Evolutionary conservation across 2,329 filamentous ascomycete species (phyloP), one percentile per base, ranked within the genome.

Genomic region (Tolypocladium ovalisporum): DNA sequence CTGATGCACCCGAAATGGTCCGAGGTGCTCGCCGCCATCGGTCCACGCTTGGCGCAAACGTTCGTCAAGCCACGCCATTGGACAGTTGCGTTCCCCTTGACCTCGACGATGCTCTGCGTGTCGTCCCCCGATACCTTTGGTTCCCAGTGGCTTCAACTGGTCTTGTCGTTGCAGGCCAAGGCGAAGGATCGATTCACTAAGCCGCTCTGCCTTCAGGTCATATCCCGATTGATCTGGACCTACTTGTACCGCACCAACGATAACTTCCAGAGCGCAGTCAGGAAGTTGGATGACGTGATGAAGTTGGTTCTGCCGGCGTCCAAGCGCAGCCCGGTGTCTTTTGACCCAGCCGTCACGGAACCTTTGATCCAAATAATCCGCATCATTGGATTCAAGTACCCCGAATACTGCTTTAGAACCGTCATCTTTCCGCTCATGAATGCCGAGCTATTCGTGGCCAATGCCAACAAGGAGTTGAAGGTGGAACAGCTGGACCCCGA

Each of bases 351-450:
- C n/a, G 87, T 95, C 59, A 87, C 89, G 2, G 92, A 97, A 53
- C 93, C 94, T 1, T 75, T 97, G 62, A 93, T 97, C 57, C 92
- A 97, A 66, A 85, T 97, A 35, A 92, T 97, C 60, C 85, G 95
- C 37, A 91, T 97, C 66, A 91, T 99, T 66, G 95, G 93, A 2
- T 97, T 88, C 75, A 95, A 90, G 67, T 85, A 95, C 64, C 92
- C 93, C 56, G 94, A 99, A 65, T 87, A 96, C 62, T 97, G 93
- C 72, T 96, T 97, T 72, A 84, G 87, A 63, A 89, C 80, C 52
- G 88, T 97, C 62, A 90, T 99, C n/a, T 97, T 97, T 65, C 94
- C 93, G 3, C 76, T 99, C 40, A 88, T 99, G 67, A 96, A 96
- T 68, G 90, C 91, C 1, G 93, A 97, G 55, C 77, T 91, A n/a